Conservation (phyloP, 768 basidiomycete genomes). For the Suillus ampliporus region DNA sequence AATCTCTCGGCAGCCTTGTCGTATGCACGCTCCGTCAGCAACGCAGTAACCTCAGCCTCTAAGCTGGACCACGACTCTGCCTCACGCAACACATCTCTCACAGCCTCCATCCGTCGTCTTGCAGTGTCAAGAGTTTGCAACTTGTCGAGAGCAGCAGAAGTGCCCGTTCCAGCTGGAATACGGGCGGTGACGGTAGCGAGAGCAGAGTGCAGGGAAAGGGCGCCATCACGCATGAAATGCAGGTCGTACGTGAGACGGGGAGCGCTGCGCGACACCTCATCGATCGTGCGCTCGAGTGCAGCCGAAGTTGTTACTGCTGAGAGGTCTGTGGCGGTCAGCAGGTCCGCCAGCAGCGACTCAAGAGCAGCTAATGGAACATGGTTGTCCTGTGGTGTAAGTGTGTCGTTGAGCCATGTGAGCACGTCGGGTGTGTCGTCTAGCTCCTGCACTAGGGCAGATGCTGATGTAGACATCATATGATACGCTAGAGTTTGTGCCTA, state of each 20-base stretch:
- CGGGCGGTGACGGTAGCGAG: conserved; percentile 59
- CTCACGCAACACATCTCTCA: conserved; percentile 88
- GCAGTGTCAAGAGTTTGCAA: conserved; percentile 84
- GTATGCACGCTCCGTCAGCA: conserved; percentile 81
- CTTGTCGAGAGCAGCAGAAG: conserved; percentile 70
- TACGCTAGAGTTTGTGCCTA: background rate
- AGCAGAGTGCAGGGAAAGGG: conserved; percentile 71
- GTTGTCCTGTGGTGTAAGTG: conserved; percentile 47
- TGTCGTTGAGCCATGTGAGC: conserved; percentile 75
- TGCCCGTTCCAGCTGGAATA: conserved; percentile 41
- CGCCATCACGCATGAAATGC: conserved; percentile 96
- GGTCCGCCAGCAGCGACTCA: conserved; percentile 61
- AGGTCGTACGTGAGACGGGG: conserved; percentile 94
- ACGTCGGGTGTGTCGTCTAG: conserved; percentile 67
- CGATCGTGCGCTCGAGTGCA: conserved; percentile 85
- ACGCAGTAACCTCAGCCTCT: conserved; percentile 87
- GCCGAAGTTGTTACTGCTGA: conserved; percentile 89
- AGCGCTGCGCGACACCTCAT: conserved; percentile 90
- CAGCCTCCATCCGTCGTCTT: conserved; percentile 86
- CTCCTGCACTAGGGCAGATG: conserved; percentile 54
- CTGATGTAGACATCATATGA: conserved; percentile 31
- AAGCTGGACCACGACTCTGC: conserved; percentile 97
- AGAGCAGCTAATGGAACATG: conserved; percentile 48
- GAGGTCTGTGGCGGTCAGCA: conserved; percentile 82
- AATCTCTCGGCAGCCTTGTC: conserved; percentile 91